phyloP scores from a whole-genome alignment of 257 asterid genomes.

The Nemophila menziesii region DNA sequence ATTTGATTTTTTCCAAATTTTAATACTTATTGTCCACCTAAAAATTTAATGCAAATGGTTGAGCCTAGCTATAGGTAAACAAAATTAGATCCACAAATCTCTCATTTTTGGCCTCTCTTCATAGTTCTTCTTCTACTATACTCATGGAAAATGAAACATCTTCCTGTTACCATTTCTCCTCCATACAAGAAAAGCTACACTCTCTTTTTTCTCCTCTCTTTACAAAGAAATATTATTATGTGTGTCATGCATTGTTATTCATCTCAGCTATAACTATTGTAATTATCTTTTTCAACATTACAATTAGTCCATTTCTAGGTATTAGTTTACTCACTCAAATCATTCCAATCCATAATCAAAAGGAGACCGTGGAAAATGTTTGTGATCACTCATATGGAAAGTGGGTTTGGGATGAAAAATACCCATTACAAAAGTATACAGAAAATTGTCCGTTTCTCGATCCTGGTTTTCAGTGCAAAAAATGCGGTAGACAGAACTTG shows the following conservation, averaged over 20 bases:
- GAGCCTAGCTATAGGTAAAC: not conserved
- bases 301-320: slow-evolving; percentile 19
- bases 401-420: slow-evolving; percentile 60
- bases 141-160: slow-evolving; percentile 29
- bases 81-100: not conserved
- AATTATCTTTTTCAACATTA: slow-evolving; percentile 15
- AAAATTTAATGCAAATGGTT: not conserved
- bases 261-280: slow-evolving; percentile 27
- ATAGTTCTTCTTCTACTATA: not conserved
- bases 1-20: not conserved
- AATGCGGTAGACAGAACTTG: slow-evolving; percentile 42
- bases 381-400: slow-evolving; percentile 62
- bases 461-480: slow-evolving; percentile 73
- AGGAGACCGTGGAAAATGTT: not conserved
- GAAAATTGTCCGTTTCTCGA: slow-evolving; percentile 79
- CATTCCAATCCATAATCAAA: slow-evolving; percentile 13
- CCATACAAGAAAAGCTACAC: slow-evolving; percentile 7
- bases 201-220: slow-evolving; percentile 22
- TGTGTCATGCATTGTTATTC: slow-evolving; percentile 19
- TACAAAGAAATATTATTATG: slow-evolving; percentile 16
- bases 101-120: not conserved
- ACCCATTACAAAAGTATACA: slow-evolving; percentile 27
- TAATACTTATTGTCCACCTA: too few relatives aligned
- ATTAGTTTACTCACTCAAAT: slow-evolving; percentile 24
- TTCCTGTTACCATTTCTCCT: slow-evolving; percentile 2